phyloP scores from a whole-genome alignment of 1,284 basidiomycete genomes.

The Sphaerobolus stellatus region DNA sequence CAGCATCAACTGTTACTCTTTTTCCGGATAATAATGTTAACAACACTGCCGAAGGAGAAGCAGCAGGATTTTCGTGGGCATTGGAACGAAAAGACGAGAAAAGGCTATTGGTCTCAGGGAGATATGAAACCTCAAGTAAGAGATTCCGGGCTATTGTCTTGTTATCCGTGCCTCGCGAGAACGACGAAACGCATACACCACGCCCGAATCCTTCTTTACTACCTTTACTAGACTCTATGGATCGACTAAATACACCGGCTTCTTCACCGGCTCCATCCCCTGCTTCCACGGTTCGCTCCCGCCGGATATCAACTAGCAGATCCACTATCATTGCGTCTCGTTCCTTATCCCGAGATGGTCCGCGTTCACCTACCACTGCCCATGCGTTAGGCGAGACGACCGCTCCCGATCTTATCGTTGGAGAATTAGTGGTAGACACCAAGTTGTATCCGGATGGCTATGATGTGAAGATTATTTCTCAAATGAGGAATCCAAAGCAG shows the following conservation, averaged over 20 bases:
- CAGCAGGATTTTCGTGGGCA: conserved; percentile 46
- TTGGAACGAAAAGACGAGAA: conserved; percentile 56
- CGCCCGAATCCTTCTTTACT: not conserved
- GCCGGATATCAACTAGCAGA: conserved; percentile 3
- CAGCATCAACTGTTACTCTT: conserved; percentile 51
- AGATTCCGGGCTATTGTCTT: conserved; percentile 52
- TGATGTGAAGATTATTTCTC: conserved; percentile 50
- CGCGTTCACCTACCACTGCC: not conserved
- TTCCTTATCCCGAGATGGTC: conserved; percentile 2
- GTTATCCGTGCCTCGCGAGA: conserved; percentile 23
- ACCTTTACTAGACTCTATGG: conserved; percentile 1
- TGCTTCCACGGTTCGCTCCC: conserved; percentile 7
- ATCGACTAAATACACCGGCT: not conserved
- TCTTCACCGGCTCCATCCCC: conserved; percentile 5
- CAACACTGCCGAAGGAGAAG: not conserved
- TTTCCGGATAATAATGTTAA: conserved; percentile 49
- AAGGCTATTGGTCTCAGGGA: conserved; percentile 51
- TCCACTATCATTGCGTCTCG: not conserved
- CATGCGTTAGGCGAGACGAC: not conserved
- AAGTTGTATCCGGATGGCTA: conserved; percentile 75
- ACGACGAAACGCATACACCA: not conserved
- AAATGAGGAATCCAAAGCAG: not conserved
- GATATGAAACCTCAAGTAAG: conserved; percentile 48
- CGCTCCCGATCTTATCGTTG: conserved; percentile 56
- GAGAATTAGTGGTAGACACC: conserved; percentile 74